Evolutionary conservation across 73 alveolate species (phyloP).

Genomic region (Effrenium voratum): DNA sequence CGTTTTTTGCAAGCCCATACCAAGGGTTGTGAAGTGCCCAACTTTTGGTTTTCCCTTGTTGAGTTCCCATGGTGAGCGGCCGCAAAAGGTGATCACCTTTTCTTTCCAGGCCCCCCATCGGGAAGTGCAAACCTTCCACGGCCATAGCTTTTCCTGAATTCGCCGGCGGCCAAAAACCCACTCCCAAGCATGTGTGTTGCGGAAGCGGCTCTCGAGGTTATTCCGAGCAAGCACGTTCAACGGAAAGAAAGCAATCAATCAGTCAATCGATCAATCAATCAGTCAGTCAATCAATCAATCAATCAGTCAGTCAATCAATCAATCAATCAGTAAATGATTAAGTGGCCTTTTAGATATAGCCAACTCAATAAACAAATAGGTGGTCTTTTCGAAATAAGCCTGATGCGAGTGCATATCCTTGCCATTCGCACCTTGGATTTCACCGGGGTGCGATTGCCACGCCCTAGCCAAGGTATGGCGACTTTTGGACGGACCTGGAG

Average conservation of each 20-base stretch:
- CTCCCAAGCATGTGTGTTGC: not conserved
- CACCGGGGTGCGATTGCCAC: not conserved
- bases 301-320: not conserved
- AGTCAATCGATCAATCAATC: not conserved
- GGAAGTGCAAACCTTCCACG: not conserved
- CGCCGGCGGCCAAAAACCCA: not conserved
- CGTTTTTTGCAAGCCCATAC: not conserved
- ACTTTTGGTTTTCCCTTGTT: not conserved
- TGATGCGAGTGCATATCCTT: not conserved
- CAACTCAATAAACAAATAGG: not conserved
- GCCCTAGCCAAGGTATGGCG: conserved; percentile 39
- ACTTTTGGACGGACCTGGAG: conserved; percentile 78
- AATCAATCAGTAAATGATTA: not conserved
- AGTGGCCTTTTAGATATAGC: not conserved
- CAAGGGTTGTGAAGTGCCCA: not conserved
- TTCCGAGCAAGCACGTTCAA: too few relatives aligned
- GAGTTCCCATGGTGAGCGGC: too few relatives aligned
- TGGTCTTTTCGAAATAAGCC: not conserved
- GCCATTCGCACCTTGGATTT: not conserved
- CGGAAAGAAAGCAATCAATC: too few relatives aligned
- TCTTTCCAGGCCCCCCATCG: not conserved
- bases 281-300: too few relatives aligned
- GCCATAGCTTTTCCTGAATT: not conserved
- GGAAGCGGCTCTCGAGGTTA: not conserved
- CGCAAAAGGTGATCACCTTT: too few relatives aligned